phyloP scores from a whole-genome alignment of 2,329 filamentous ascomycete genomes.

The Cytospora schulzeri region DNA sequence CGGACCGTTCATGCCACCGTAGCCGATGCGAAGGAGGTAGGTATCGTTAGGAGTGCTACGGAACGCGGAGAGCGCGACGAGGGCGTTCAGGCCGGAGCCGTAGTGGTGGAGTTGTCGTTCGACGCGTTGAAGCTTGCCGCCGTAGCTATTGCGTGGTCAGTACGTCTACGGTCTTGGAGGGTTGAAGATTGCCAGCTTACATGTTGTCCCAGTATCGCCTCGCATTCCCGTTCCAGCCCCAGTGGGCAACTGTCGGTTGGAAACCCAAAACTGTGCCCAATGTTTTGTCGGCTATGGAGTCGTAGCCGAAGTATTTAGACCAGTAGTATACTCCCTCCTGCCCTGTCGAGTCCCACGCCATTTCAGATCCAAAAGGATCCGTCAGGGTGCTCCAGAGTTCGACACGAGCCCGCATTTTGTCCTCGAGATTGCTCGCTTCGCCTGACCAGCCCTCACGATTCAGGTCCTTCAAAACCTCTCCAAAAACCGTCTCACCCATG shows the following conservation, averaged over 20 bases:
- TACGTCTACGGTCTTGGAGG: neutral
- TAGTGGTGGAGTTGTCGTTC: constrained; percentile 63
- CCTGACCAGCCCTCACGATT: constrained; percentile 46
- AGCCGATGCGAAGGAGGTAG: constrained; percentile 56
- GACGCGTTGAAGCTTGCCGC: constrained; percentile 45
- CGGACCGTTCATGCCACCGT: constrained; percentile 54
- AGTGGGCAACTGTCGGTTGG: constrained; percentile 60
- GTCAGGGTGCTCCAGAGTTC: constrained; percentile 51
- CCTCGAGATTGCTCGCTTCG: constrained; percentile 44
- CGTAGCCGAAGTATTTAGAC: constrained; percentile 56
- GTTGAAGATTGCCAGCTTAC: constrained; percentile 35
- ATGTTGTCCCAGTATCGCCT: constrained; percentile 63
- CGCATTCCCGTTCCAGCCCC: constrained; percentile 65
- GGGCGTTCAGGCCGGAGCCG: constrained; percentile 59
- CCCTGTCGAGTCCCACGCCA: constrained; percentile 64
- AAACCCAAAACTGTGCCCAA: constrained; percentile 58
- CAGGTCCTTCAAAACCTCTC: constrained; percentile 54
- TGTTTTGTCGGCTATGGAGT: constrained; percentile 48
- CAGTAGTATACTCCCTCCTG: constrained; percentile 65
- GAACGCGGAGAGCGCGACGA: constrained; percentile 56
- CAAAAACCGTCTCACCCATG: constrained; percentile 63
- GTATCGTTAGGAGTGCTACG: constrained; percentile 47
- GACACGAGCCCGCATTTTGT: constrained; percentile 52
- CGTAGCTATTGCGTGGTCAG: constrained; percentile 37
- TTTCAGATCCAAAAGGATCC: constrained; percentile 61